These are phyloP conservation scores for Solanum hybrid DNA, from an alignment of 305 asterid species.

Conservation along the genomic window DNA sequence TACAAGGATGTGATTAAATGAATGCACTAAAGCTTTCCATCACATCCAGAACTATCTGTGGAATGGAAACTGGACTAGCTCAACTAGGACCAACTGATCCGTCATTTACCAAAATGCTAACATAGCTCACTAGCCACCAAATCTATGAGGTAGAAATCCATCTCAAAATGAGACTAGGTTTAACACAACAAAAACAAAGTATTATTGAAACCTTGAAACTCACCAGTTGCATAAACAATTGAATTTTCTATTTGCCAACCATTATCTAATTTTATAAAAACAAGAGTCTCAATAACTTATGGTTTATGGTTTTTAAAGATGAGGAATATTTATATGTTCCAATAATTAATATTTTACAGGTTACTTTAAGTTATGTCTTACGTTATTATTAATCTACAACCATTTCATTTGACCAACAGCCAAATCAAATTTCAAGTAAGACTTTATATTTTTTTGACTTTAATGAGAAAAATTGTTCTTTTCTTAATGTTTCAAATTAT, in stretches of 20 bases:
- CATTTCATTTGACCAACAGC: background rate
- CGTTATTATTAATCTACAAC: background rate
- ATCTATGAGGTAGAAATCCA: background rate
- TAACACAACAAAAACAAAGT: background rate
- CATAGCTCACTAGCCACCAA: background rate
- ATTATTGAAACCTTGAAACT: background rate
- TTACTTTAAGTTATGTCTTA: background rate
- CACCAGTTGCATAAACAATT: background rate
- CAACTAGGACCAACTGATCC: background rate
- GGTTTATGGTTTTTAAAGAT: background rate
- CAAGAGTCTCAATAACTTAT: background rate
- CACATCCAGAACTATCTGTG: background rate
- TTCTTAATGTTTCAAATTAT: background rate
- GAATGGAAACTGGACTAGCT: background rate
- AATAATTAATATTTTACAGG: background rate
- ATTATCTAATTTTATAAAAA: background rate
- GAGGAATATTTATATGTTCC: background rate
- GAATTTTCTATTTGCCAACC: background rate
- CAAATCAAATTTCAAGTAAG: background rate
- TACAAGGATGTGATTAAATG: background rate
- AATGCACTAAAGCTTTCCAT: background rate
- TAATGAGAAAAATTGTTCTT: background rate
- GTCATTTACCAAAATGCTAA: background rate
- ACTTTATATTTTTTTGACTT: background rate
- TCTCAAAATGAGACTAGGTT: background rate